phyloP scores from a whole-genome alignment of 1,139 yeast genomes.

The Suhomyces atakaporum region DNA sequence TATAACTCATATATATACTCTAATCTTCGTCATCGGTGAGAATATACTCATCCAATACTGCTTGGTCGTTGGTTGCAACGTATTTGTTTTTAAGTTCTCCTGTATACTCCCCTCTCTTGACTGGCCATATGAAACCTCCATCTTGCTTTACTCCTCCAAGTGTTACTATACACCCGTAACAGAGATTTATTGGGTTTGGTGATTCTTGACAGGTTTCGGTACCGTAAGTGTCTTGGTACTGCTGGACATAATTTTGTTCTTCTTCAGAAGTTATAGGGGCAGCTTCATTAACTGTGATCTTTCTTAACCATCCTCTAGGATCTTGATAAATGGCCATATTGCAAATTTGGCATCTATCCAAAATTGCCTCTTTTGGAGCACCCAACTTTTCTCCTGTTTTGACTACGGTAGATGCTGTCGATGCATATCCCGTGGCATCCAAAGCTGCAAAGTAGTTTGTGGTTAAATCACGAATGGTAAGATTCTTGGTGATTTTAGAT shows the following conservation, averaged over 20 bases:
- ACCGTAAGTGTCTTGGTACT: conserved; percentile 18
- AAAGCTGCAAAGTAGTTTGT: conserved; percentile 70
- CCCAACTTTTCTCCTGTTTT: conserved; percentile 83
- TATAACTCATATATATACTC: too few relatives aligned
- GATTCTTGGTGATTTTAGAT: conserved; percentile 55
- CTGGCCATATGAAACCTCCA: conserved; percentile 55
- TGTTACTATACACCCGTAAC: conserved; percentile 80
- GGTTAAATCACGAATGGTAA: conserved; percentile 81
- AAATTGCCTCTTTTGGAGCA: conserved; percentile 40
- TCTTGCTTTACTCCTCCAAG: conserved; percentile 45
- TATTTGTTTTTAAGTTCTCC: conserved; percentile 18
- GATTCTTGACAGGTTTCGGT: conserved; percentile 2
- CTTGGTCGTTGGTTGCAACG: conserved; percentile 7
- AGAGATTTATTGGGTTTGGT: conserved; percentile 37
- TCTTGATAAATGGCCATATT: conserved; percentile 51
- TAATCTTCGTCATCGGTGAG: conserved; percentile 41
- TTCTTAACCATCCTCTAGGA: conserved; percentile 69
- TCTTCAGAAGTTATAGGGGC: conserved; percentile 52
- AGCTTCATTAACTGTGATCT: conserved; percentile 67
- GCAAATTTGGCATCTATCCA: conserved; percentile 52
- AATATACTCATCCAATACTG: conserved; percentile 50
- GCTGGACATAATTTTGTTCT: conserved; percentile 41
- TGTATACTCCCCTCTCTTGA: conserved; percentile 25
- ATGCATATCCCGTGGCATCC: conserved; percentile 77
- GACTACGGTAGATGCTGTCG: conserved; percentile 91